These are phyloP conservation scores for Pythium sukuiense DNA, from an alignment of 352 stramenopile genomes.

Conservation along the genomic window DNA sequence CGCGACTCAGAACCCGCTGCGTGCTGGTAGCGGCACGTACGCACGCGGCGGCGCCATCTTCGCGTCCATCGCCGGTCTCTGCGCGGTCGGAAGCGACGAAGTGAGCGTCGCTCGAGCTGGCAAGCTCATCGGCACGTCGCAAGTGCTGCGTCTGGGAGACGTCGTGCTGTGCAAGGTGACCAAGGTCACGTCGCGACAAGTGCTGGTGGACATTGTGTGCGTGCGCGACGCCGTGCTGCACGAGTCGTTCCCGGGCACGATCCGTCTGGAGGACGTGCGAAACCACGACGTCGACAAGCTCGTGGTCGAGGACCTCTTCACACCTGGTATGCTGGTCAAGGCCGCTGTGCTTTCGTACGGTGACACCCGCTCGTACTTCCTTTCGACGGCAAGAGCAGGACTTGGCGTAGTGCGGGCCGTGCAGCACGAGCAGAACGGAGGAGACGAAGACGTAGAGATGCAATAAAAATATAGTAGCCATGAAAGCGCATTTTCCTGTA, in stretches of 20 bases:
- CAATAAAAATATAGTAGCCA: conserved; percentile 15
- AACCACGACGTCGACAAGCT: conserved; percentile 81
- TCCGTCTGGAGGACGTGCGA: conserved; percentile 79
- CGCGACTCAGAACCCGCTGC: conserved; percentile 36
- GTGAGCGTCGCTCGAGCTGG: conserved; percentile 49
- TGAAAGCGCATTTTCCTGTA: not conserved
- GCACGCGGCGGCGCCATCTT: conserved; percentile 63
- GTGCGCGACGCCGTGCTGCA: conserved; percentile 71
- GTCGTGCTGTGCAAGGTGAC: conserved; percentile 60
- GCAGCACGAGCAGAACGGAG: conserved; percentile 32
- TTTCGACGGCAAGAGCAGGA: conserved; percentile 72
- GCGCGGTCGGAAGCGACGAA: conserved; percentile 35
- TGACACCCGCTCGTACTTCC: conserved; percentile 84
- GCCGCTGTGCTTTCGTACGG: conserved; percentile 82
- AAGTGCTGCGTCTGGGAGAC: conserved; percentile 71
- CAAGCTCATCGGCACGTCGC: conserved; percentile 63
- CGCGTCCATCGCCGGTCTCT: conserved; percentile 63
- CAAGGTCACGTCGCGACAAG: conserved; percentile 72
- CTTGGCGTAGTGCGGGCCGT: conserved; percentile 58
- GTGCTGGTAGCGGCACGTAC: conserved; percentile 53
- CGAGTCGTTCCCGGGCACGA: conserved; percentile 77
- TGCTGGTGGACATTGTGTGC: conserved; percentile 78
- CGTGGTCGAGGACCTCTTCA: conserved; percentile 76
- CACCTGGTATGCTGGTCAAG: conserved; percentile 68
- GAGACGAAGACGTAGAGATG: conserved; percentile 25